Evolutionary conservation across 139 green algal species (phyloP), one percentile per base, ranked within the genome.

Genomic region (Coelastrella sp.): DNA sequence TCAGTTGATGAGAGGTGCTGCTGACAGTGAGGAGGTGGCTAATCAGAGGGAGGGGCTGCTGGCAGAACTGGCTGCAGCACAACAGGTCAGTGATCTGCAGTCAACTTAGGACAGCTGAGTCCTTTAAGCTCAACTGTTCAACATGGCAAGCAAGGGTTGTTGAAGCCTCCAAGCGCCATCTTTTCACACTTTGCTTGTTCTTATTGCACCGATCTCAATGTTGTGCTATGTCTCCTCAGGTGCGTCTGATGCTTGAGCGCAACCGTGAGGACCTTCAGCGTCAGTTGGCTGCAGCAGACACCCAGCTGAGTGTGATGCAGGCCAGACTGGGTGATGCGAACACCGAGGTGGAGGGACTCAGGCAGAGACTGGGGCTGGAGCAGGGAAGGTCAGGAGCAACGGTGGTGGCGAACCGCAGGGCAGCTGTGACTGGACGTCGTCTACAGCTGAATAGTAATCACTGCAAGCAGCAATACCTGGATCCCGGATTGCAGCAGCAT

Each of bases 261-360:
- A 79, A 89, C 48, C 87, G 90, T 34, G 94, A 95, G 87, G 90
- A 91, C 43, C 84, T 95, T 83, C 93, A 95, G 90, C 89, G 91
- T 5, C 91, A 95, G 85, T 79, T 95, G 80, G 80, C 80, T 13
- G 80, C 35, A 25, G 19, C 57, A 35, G 80, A 86, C 32, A 71
- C 67, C 9, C 80, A 86, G 80, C 80, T 80, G 50, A 62, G 62
- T 37, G 32, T 92, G 80, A 59, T 86, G 40, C 76, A 91, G 64
- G 89, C 80, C 4, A 76, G 86, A 21, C 79, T 92, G 77, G 68
- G 66, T 7, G 89, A 94, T 32, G 79, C 87, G 17, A n/a, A 79
- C 37, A 59, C 85, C 19, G 90, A 92, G 74, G 30, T 62, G 9
- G 30, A 79, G 71, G 60, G 79, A n/a, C 41, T 91, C 23, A 60